These are phyloP conservation scores for Aspergillus hortae DNA, from an alignment of 2,329 filamentous ascomycete species.

Conservation along the genomic window DNA sequence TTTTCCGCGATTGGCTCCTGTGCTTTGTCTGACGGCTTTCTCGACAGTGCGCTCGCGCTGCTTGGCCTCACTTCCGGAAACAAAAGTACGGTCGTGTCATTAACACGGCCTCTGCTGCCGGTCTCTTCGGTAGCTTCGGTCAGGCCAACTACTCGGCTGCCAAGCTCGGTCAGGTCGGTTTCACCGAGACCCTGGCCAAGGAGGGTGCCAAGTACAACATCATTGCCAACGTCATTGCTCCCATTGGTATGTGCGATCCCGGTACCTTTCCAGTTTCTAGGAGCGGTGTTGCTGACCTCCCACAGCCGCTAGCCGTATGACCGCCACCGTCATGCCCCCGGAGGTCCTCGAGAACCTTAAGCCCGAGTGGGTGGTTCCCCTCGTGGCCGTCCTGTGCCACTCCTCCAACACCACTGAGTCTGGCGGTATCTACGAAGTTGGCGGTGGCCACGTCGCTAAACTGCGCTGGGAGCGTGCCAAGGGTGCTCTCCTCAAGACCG, in stretches of 20 bases:
- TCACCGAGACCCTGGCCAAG: slow-evolving; percentile 96
- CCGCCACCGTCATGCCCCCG: slow-evolving; percentile 90
- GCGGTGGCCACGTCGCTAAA: slow-evolving; percentile 89
- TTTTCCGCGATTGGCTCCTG: background rate
- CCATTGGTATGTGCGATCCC: slow-evolving; percentile 54
- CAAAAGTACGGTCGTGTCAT: slow-evolving; percentile 97
- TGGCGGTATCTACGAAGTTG: slow-evolving; percentile 88
- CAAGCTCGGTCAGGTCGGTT: slow-evolving; percentile 91
- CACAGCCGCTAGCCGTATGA: slow-evolving; percentile 87
- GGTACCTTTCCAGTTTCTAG: background rate
- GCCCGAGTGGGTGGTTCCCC: slow-evolving; percentile 91
- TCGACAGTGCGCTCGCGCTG: slow-evolving; percentile 71
- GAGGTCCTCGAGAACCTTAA: slow-evolving; percentile 80
- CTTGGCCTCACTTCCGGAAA: slow-evolving; percentile 97
- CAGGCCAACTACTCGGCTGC: slow-evolving; percentile 97
- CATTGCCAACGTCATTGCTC: slow-evolving; percentile 87
- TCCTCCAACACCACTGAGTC: slow-evolving; percentile 77
- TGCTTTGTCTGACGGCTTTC: background rate
- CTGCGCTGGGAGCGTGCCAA: slow-evolving; percentile 90
- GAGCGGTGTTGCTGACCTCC: background rate
- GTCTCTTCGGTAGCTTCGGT: slow-evolving; percentile 91
- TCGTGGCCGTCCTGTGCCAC: slow-evolving; percentile 86
- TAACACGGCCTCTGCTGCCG: slow-evolving; percentile 94
- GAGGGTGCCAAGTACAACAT: slow-evolving; percentile 99
- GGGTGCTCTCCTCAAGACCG: slow-evolving; percentile 84